A percentile compares a stretch with the other conserved stretches of the same genome.
Conservation (phyloP, 2,329 filamentous ascomycete species). For the Diplodia intermedia region DNA sequence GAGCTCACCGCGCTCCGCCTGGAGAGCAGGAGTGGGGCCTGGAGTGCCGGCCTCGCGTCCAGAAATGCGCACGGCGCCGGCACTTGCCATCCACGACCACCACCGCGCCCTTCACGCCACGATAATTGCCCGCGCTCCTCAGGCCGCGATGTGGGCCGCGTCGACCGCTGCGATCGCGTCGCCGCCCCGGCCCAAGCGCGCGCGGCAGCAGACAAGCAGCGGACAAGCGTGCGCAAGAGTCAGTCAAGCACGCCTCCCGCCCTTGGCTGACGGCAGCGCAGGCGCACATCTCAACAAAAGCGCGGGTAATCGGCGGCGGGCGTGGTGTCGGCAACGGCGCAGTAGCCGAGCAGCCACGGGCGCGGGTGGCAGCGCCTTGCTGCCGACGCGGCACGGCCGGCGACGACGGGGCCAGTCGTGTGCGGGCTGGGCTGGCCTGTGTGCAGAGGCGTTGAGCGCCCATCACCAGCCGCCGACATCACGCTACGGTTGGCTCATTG, state of each 20-base stretch:
- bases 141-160: conserved; percentile 17
- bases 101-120: conserved; percentile 27
- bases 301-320: not conserved
- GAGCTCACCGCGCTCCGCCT: conserved; percentile 17
- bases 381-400: conserved; percentile 17
- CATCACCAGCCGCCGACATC: conserved; percentile 29
- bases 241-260: conserved; percentile 18
- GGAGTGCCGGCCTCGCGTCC: conserved; percentile 14
- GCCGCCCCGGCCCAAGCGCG: conserved; percentile 7
- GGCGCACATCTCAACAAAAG: conserved; percentile 16
- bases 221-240: conserved; percentile 23
- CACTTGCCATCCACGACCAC: conserved; percentile 5
- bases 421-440: not conserved
- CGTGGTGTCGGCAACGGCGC: conserved; percentile 5
- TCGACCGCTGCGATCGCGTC: not conserved
- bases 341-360: conserved; percentile 6
- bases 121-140: not conserved
- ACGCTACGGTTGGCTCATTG: conserved; percentile 24
- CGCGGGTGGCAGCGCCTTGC: not conserved
- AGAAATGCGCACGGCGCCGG: not conserved
- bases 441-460: conserved; percentile 1
- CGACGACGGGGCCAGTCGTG: not conserved
- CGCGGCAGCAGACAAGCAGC: not conserved
- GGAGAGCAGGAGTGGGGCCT: conserved; percentile 2
- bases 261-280: conserved; percentile 19